phyloP scores from a whole-genome alignment of 257 asterid species.

The Fraxinus cuspidata region DNA sequence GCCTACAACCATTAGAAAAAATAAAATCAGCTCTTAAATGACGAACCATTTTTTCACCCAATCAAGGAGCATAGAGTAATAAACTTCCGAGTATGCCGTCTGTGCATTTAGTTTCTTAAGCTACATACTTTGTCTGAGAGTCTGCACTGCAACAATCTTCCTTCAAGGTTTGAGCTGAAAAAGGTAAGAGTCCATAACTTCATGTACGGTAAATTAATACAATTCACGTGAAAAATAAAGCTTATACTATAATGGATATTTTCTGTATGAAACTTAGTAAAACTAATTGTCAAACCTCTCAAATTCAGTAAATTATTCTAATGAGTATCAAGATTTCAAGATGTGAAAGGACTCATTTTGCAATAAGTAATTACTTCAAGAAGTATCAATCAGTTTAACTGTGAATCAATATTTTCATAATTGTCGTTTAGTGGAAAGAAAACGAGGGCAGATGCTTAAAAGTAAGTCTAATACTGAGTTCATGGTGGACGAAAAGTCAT shows the following conservation, averaged over 20 bases:
- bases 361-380: neutral
- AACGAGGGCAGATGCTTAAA: neutral
- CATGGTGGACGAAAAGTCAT: neutral
- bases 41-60: neutral
- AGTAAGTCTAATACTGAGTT: neutral
- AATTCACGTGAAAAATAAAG: neutral
- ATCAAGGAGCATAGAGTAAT: neutral
- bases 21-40: slow-evolving; percentile 24
- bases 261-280: neutral
- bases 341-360: neutral
- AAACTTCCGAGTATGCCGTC: neutral
- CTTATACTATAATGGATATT: neutral
- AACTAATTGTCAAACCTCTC: neutral
- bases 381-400: neutral
- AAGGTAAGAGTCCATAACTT: neutral
- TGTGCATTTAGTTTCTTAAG: neutral
- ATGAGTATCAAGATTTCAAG: neutral
- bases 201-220: neutral
- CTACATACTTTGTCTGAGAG: slow-evolving; percentile 83
- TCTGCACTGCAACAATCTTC: slow-evolving; percentile 75
- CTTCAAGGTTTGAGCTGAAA: slow-evolving; percentile 66
- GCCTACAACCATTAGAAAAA: slow-evolving; percentile 56
- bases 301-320: neutral
- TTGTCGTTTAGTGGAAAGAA: neutral
- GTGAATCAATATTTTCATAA: neutral